A percentile compares a stretch with the other conserved stretches of the same genome.
Evolutionary conservation across 2,329 filamentous ascomycete species (phyloP).

Genomic region (Fusarium citri): DNA sequence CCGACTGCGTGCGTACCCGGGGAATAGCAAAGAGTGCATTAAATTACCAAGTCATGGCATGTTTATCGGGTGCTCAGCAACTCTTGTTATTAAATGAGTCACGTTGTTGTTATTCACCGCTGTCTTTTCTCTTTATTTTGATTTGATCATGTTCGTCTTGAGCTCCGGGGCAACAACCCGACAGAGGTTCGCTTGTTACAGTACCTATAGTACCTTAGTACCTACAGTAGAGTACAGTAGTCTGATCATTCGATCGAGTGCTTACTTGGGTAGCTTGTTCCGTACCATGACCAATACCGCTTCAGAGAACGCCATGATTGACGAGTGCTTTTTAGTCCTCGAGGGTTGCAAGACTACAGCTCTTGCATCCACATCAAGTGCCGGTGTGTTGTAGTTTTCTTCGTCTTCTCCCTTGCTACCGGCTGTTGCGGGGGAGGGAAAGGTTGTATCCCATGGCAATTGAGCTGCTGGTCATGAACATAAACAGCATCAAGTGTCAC

Average conservation of each 20-base stretch:
- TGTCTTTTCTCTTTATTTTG: slow-evolving; percentile 9
- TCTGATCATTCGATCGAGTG: slow-evolving; percentile 1
- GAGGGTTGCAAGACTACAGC: slow-evolving; percentile 22
- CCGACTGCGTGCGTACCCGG: not conserved
- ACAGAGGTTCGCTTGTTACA: slow-evolving; percentile 1
- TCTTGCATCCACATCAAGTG: slow-evolving; percentile 38
- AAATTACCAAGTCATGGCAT: not conserved
- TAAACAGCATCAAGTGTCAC: not conserved
- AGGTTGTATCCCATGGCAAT: not conserved
- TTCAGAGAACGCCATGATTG: slow-evolving; percentile 4
- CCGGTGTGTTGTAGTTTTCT: slow-evolving; percentile 16
- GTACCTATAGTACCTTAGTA: not conserved
- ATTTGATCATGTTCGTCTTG: slow-evolving; percentile 1
- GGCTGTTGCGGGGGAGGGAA: not conserved
- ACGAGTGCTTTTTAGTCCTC: slow-evolving; percentile 7
- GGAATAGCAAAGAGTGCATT: slow-evolving; percentile 10
- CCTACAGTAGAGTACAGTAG: not conserved
- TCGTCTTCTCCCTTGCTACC: slow-evolving; percentile 13
- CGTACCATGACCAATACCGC: slow-evolving; percentile 29
- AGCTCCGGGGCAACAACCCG: slow-evolving; percentile 4
- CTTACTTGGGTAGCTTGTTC: slow-evolving; percentile 24
- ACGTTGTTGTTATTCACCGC: slow-evolving; percentile 33
- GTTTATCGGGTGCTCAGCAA: not conserved
- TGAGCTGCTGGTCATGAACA: not conserved
- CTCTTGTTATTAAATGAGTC: slow-evolving; percentile 22